Conservation (phyloP, 768 basidiomycete species). For the Mrakia gelida region DNA sequence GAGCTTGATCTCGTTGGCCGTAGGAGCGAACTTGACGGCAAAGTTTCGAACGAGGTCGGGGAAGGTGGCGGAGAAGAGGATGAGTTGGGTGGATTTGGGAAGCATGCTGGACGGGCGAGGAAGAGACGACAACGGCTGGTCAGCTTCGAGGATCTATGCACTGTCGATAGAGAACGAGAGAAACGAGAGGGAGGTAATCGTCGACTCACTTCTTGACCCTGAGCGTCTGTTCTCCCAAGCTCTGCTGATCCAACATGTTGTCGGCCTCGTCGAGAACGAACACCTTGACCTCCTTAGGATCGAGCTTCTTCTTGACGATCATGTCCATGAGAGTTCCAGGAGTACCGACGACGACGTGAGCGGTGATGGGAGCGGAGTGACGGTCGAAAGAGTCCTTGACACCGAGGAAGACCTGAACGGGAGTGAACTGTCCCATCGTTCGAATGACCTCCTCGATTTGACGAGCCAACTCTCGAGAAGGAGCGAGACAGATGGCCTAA, state of each 20-base stretch:
- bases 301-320: slow-evolving; percentile 69
- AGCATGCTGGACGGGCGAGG: slow-evolving; percentile 38
- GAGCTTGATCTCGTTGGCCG: slow-evolving; percentile 92
- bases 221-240: slow-evolving; percentile 83
- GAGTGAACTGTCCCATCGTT: slow-evolving; percentile 91
- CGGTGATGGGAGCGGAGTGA: slow-evolving; percentile 55
- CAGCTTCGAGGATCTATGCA: not conserved
- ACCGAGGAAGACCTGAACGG: slow-evolving; percentile 88
- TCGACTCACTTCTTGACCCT: slow-evolving; percentile 80
- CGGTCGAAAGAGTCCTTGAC: slow-evolving; percentile 65
- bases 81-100: slow-evolving; percentile 59
- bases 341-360: slow-evolving; percentile 91
- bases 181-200: no score
- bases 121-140: not conserved
- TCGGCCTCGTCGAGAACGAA: slow-evolving; percentile 98
- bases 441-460: slow-evolving; percentile 95
- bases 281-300: slow-evolving; percentile 74
- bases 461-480: slow-evolving; percentile 91
- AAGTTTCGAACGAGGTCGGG: slow-evolving; percentile 88
- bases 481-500: slow-evolving; percentile 94
- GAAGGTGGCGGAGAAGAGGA: slow-evolving; percentile 98
- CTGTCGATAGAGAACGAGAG: slow-evolving; percentile 39
- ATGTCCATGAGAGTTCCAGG: slow-evolving; percentile 92
- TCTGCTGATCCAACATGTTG: slow-evolving; percentile 93
- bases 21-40: slow-evolving; percentile 86